Evolutionary conservation across 116 monocot species (phyloP), one percentile per base, ranked within the genome.

Genomic region (Thalassia testudinum): DNA sequence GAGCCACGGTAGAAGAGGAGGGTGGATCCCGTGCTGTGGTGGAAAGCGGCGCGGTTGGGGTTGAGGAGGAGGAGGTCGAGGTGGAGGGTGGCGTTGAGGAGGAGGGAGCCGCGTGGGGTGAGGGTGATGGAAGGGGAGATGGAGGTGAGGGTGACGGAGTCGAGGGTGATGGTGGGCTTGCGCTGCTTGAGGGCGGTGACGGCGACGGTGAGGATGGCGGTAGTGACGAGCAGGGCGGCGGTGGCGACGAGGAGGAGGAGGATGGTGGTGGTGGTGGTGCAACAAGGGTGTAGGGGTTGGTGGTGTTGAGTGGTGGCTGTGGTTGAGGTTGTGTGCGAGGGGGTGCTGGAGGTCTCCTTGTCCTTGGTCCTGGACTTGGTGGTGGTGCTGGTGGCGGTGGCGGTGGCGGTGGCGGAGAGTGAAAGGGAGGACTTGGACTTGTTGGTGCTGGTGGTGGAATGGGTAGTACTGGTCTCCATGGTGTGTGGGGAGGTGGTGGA

Each of bases 31-130:
- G 24, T 17, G 38, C n/a, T 55, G 30, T 34, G 43, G 42, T 63
- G 6, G 72, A 77, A 72, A 21, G 72, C 37, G 25, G 72, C 77
- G 43, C 52, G 56, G 61, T 77, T 77, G 40, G 68, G 77, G 77
- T 77, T 77, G 62, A 53, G 21, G 24, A 72, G 64, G 22, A 34
- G 52, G 50, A 79, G 58, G 7, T 54, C 42, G 52, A 88, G 66
- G 25, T 64, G 43, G 40, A 88, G 62, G 43, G 83, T 76, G 52
- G 77, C 44, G 76, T 88, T 88, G 58, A 88, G 43, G 43, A 69
- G 25, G 26, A 88, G 1, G 30, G 19, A 26, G 26, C 68, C 0
- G 38, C 65, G 17, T 1, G 79, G 76, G 30, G 30, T 34, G 51
- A 79, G 12, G 43, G 63, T 37, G 50, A 83, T 15, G 23, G 66